A percentile compares a stretch with the other conserved stretches of the same genome.
These are phyloP conservation scores for Epichloe gansuensis DNA, from an alignment of 2,329 filamentous ascomycete genomes.

Conservation along the genomic window DNA sequence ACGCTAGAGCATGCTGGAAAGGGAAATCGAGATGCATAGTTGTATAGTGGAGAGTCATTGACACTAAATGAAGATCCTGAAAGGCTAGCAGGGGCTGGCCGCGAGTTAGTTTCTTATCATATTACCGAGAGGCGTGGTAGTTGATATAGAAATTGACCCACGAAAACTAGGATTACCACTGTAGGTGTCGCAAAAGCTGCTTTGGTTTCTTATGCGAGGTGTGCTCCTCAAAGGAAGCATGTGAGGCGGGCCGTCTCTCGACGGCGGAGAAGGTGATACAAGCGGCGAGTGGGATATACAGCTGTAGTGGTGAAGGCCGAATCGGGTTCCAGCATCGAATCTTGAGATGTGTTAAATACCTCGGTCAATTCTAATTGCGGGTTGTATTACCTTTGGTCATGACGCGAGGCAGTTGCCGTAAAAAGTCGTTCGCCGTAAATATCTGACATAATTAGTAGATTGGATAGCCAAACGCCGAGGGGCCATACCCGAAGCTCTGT, in stretches of 20 bases:
- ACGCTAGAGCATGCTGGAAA: slow-evolving; percentile 15
- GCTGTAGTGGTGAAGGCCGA: slow-evolving; percentile 24
- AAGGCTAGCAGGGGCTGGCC: slow-evolving; percentile 14
- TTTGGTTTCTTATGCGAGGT: slow-evolving; percentile 10
- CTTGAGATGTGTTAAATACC: slow-evolving; percentile 11
- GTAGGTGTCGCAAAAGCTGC: slow-evolving; percentile 4
- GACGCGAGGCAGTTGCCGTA: slow-evolving; percentile 9
- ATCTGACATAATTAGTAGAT: slow-evolving; percentile 13
- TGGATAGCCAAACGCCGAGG: neutral
- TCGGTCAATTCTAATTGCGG: neutral
- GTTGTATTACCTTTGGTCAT: slow-evolving; percentile 15
- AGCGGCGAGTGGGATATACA: slow-evolving; percentile 27
- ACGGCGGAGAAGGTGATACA: slow-evolving; percentile 22
- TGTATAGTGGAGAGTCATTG: slow-evolving; percentile 20
- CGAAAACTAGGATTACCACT: slow-evolving; percentile 4
- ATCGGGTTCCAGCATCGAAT: slow-evolving; percentile 21
- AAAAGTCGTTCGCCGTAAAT: slow-evolving; percentile 14
- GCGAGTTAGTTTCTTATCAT: slow-evolving; percentile 5
- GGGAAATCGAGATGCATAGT: slow-evolving; percentile 17
- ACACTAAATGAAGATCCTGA: slow-evolving; percentile 17
- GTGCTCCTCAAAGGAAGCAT: slow-evolving; percentile 14
- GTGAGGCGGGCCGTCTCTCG: slow-evolving; percentile 16
- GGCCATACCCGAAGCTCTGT: slow-evolving; percentile 14
- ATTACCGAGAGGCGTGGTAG: neutral
- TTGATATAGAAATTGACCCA: neutral